Conservation (phyloP, 345 rosid species). For the Geranium brycei region DNA sequence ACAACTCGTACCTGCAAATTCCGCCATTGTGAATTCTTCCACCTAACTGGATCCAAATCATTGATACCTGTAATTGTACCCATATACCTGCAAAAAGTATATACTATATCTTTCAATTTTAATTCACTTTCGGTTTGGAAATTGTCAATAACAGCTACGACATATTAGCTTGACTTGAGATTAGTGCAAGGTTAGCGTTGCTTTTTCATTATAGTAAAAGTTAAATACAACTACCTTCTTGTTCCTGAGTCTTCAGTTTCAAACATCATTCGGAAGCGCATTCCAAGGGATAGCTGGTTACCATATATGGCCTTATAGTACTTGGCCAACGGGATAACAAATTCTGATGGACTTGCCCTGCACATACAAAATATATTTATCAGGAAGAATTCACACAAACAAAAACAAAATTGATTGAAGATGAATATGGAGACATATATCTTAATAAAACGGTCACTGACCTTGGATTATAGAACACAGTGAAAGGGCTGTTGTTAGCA, state of each 20-base stretch:
- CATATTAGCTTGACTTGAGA: no score
- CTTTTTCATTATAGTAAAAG: neutral
- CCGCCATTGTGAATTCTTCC: constrained; percentile 86
- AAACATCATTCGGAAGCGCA: constrained; percentile 80
- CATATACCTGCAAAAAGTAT: constrained; percentile 50
- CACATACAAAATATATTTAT: neutral
- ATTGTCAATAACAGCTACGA: neutral
- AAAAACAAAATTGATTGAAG: neutral
- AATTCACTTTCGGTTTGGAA: neutral
- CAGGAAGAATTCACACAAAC: neutral
- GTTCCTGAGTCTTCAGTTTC: constrained; percentile 79
- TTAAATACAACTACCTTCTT: constrained; percentile 27
- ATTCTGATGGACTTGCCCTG: constrained; percentile 74
- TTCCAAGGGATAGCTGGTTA: constrained; percentile 58
- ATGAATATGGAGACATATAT: neutral
- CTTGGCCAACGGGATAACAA: constrained; percentile 75
- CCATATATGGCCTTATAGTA: constrained; percentile 54
- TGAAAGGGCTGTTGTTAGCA: constrained; percentile 68
- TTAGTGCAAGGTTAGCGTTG: no score
- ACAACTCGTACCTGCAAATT: constrained; percentile 44
- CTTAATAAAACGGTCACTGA: constrained; percentile 1
- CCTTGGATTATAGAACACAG: constrained; percentile 72
- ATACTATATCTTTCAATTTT: neutral
- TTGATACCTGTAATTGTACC: constrained; percentile 63
- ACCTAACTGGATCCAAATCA: constrained; percentile 67